Percentiles rank a stretch among this genome's conserved stretches.
These are phyloP conservation scores for Starmerella riodocensis DNA, from an alignment of 805 yeast species.

Conservation along the genomic window DNA sequence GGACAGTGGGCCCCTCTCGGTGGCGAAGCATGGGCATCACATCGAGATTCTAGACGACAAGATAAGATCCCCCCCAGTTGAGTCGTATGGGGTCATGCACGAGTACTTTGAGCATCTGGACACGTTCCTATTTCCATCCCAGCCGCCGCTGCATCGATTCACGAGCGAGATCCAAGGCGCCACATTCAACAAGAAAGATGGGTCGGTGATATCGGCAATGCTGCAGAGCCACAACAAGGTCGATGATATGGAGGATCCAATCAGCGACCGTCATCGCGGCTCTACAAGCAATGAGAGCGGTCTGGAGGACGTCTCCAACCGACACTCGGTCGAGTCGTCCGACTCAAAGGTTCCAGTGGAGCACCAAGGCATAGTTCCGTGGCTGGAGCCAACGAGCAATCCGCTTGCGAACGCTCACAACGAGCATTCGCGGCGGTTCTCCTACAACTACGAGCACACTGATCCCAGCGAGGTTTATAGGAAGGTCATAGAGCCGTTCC, in stretches of 20 bases:
- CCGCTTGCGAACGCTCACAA: conserved; percentile 6
- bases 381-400: conserved; percentile 6
- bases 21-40: too few relatives aligned
- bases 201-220: conserved; percentile 5
- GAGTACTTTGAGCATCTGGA: conserved; percentile 2
- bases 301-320: not conserved
- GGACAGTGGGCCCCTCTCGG: too few relatives aligned
- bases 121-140: conserved; percentile 4
- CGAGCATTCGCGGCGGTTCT: conserved; percentile 3
- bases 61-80: too few relatives aligned
- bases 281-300: not conserved
- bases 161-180: not conserved
- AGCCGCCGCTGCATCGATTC: not conserved
- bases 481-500: conserved; percentile 59
- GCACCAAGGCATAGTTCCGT: not conserved
- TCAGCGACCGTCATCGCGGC: too few relatives aligned
- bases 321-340: not conserved
- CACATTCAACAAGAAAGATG: not conserved
- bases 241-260: not conserved
- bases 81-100: not conserved
- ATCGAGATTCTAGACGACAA: too few relatives aligned
- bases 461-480: conserved; percentile 41
- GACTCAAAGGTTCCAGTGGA: not conserved
- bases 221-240: conserved; percentile 1
- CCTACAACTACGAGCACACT: conserved; percentile 1